Conservation (phyloP, 805 yeast genomes). For the Candida patagonica region DNA sequence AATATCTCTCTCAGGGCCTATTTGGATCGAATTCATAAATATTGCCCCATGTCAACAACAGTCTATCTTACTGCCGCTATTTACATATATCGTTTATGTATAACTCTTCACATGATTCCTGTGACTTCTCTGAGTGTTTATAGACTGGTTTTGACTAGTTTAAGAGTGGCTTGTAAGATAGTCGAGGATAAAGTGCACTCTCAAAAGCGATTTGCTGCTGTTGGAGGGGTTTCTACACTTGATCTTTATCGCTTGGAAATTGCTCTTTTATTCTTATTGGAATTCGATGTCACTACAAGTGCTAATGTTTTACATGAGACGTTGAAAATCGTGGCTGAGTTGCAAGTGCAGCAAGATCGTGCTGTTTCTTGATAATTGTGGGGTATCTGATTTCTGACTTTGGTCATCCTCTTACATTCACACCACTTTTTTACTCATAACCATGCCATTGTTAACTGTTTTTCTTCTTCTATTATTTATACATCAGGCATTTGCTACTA, state of each 20-base stretch:
- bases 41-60: slow-evolving; percentile 31
- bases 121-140: slow-evolving; percentile 32
- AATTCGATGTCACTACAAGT: slow-evolving; percentile 42
- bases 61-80: slow-evolving; percentile 31
- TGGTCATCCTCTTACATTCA: neutral
- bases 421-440: neutral
- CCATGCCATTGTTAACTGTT: neutral
- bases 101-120: slow-evolving; percentile 24
- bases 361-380: neutral
- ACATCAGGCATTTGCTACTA: slow-evolving; percentile 11
- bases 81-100: slow-evolving; percentile 27
- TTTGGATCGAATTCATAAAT: slow-evolving; percentile 29
- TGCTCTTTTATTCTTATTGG: slow-evolving; percentile 39
- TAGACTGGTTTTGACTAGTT: slow-evolving; percentile 36
- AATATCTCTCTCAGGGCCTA: slow-evolving; percentile 26
- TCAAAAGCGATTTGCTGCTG: slow-evolving; percentile 38
- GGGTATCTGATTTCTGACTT: neutral
- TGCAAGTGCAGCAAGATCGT: slow-evolving; percentile 8
- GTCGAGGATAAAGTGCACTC: slow-evolving; percentile 39
- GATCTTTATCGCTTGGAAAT: slow-evolving; percentile 44
- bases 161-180: slow-evolving; percentile 38
- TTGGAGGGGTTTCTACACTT: slow-evolving; percentile 35
- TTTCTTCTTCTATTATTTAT: neutral
- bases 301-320: slow-evolving; percentile 26
- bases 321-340: slow-evolving; percentile 19